Conservation (phyloP, 2,329 filamentous ascomycete genomes). For the Penicillium sp. region DNA sequence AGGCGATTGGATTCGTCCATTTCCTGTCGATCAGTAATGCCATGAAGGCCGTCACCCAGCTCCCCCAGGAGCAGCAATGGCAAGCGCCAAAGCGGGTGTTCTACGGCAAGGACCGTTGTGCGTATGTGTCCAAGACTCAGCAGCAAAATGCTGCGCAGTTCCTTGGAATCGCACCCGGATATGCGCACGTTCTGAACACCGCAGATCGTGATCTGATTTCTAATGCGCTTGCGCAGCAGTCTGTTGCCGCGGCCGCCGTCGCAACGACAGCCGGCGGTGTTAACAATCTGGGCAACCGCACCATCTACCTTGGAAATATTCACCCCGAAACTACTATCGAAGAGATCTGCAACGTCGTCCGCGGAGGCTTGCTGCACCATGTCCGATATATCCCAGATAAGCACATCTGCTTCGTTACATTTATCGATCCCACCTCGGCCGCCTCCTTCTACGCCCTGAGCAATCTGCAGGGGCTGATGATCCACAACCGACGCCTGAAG, state of each 20-base stretch:
- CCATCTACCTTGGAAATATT: constrained; percentile 97
- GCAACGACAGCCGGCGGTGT: constrained; percentile 95
- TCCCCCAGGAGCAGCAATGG: constrained; percentile 96
- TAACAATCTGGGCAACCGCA: constrained; percentile 95
- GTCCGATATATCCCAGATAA: constrained; percentile 99
- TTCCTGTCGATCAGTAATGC: constrained; percentile 97
- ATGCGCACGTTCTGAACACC: constrained; percentile 92
- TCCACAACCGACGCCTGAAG: constrained; percentile 95
- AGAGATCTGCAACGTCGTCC: constrained; percentile 98
- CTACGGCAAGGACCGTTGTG: constrained; percentile 97
- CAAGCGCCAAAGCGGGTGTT: constrained; percentile 92
- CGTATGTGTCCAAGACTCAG: constrained; percentile 98
- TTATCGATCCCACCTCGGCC: constrained; percentile 96
- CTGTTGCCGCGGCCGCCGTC: constrained; percentile 92
- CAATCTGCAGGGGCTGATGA: constrained; percentile 98
- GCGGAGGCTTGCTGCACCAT: constrained; percentile 92
- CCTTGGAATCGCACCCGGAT: constrained; percentile 91
- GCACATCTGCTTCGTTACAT: constrained; percentile 99
- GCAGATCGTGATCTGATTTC: constrained; percentile 96
- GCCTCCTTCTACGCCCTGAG: constrained; percentile 97
- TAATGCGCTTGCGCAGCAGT: constrained; percentile 93
- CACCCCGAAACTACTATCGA: constrained; percentile 98
- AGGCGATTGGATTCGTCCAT: constrained; percentile 96
- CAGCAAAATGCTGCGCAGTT: constrained; percentile 99
- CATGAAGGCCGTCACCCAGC: constrained; percentile 94